Percentiles rank a stretch among this genome's conserved stretches.
Evolutionary conservation across 306 rosid genomes (phyloP).

Genomic region (Acacia confusa): DNA sequence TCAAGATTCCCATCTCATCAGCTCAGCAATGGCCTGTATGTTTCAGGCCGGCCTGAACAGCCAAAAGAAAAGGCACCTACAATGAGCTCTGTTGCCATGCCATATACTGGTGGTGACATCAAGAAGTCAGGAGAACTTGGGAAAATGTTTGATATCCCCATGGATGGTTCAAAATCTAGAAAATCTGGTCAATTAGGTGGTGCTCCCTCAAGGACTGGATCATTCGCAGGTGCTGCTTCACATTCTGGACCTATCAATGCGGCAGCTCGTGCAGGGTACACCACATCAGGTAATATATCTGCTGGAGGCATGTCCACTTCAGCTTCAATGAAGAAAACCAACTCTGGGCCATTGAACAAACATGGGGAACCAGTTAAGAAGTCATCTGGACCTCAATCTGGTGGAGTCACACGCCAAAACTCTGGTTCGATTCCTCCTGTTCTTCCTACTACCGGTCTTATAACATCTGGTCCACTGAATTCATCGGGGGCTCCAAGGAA

Average conservation of each 20-base stretch:
- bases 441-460: slow-evolving; percentile 95
- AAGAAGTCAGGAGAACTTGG: slow-evolving; percentile 95
- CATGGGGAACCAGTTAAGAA: slow-evolving; percentile 97
- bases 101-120: slow-evolving; percentile 99
- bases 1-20: slow-evolving; percentile 98
- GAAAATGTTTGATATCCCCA: slow-evolving; percentile 97
- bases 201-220: slow-evolving; percentile 87
- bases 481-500: slow-evolving; percentile 98
- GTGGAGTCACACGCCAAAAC: slow-evolving; percentile 94
- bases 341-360: slow-evolving; percentile 93
- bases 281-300: slow-evolving; percentile 77
- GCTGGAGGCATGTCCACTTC: slow-evolving; percentile 74
- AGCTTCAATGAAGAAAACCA: slow-evolving; percentile 79
- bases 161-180: slow-evolving; percentile 90
- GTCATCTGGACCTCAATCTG: slow-evolving; percentile 97
- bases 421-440: slow-evolving; percentile 92
- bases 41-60: slow-evolving; percentile 99
- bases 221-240: slow-evolving; percentile 86
- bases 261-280: slow-evolving; percentile 72
- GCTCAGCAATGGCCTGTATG: slow-evolving; percentile 97
- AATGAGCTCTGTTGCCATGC: slow-evolving; percentile 95
- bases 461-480: slow-evolving; percentile 91
- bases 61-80: slow-evolving; percentile 94
- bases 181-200: slow-evolving; percentile 81
- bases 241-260: slow-evolving; percentile 93